Conservation (phyloP, 495 filamentous ascomycete genomes). For the Penicillium maclennaniae region DNA sequence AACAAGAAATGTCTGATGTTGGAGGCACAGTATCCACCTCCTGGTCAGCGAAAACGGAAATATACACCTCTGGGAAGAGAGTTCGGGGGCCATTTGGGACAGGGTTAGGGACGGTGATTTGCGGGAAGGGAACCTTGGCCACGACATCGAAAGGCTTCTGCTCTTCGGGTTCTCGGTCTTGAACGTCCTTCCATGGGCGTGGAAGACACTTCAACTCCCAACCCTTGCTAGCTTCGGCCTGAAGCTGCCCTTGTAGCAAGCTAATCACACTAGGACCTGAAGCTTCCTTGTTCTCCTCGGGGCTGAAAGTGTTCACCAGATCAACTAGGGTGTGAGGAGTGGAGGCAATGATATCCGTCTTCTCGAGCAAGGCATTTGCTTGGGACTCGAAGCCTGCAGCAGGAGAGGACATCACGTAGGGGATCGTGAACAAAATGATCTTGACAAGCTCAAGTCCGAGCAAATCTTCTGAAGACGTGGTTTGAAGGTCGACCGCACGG, state of each 20-base stretch:
- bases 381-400: conserved; percentile 61
- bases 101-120: conserved; percentile 67
- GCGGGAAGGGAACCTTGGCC: conserved; percentile 69
- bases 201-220: conserved; percentile 82
- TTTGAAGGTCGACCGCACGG: conserved; percentile 83
- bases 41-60: conserved; percentile 86
- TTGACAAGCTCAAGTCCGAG: conserved; percentile 87
- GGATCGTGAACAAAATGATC: conserved; percentile 88
- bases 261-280: conserved; percentile 68
- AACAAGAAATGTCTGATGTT: conserved; percentile 68
- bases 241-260: conserved; percentile 80
- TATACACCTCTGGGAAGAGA: conserved; percentile 86
- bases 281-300: conserved; percentile 47
- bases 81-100: conserved; percentile 69
- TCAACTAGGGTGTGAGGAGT: conserved; percentile 78
- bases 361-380: conserved; percentile 75
- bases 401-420: conserved; percentile 79
- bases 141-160: conserved; percentile 45
- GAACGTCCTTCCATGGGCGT: conserved; percentile 69
- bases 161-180: conserved; percentile 41
- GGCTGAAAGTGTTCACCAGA: conserved; percentile 77
- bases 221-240: conserved; percentile 59
- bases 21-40: conserved; percentile 90
- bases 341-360: conserved; percentile 85
- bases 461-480: conserved; percentile 78